Base-by-base conservation (phyloP, 306 rosid species). In the Trichosanthes truncata region DNA sequence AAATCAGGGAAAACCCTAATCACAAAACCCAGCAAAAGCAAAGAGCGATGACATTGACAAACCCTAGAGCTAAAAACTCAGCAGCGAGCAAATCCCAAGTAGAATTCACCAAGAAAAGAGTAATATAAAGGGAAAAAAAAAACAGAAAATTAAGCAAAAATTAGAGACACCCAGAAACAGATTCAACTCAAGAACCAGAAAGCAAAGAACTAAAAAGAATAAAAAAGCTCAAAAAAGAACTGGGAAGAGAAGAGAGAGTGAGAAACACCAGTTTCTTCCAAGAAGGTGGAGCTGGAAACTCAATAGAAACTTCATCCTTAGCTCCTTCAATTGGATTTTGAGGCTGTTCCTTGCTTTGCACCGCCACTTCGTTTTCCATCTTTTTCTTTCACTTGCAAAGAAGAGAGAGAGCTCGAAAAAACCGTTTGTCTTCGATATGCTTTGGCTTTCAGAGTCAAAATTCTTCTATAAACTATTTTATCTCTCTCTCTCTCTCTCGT, bases 241-340 rank as follows among this genome's bases (percentile, higher is more conserved):
- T 13, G 0, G 7, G 25, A 29, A 45, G 40, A 43, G 60, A 26
- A 71, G 62, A 78, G 69, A 41, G 56, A 43, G 78, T 73, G 80
- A 82, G 81, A 76, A 20, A 82, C 51, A 92, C 98, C 98, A 89
- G 86, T 88, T 94, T 94, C 87, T 89, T 90, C 98, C 98, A 94
- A 80, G 93, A 77, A 77, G 88, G 82, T 82, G 98, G 97, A 82
- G 98, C 96, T 20, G 93, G 85, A 36, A 94, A 96, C 83, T 92
- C 91, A 7, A 90, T 84, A 1, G 92, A 87, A 18, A 87, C 83
- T 52, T 92, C 96, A 31, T 93, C 80, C 79, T 79, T 23, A 81
- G 91, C 2, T 83, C 73, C 53, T 85, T 89, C 87, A 75, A 85
- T 63, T 69, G 71, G 62, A 41, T 29, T 52, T 65, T 46, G 49